Evolutionary conservation across 1,284 basidiomycete genomes (phyloP).

Genomic region (Papiliotrema fonsecae): DNA sequence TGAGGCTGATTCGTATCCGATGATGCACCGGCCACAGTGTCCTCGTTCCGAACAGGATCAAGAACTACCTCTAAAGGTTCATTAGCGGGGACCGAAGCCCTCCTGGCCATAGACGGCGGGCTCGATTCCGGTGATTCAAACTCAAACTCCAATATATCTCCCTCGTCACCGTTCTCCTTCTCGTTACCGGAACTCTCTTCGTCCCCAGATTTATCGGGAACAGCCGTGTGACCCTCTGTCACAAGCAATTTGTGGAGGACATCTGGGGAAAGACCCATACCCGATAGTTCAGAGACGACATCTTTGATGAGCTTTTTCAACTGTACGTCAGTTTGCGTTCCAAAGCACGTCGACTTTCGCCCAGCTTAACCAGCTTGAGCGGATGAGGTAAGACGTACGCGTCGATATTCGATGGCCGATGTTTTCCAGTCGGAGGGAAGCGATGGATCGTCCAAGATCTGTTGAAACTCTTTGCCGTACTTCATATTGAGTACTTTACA

Average conservation of each 20-base stretch:
- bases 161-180: slow-evolving; percentile 9
- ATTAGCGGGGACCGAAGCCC: slow-evolving; percentile 1
- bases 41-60: slow-evolving; percentile 18
- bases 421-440: slow-evolving; percentile 49
- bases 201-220: background rate
- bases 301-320: slow-evolving; percentile 90
- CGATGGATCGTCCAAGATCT: slow-evolving; percentile 43
- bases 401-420: slow-evolving; percentile 78
- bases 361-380: too few species aligned
- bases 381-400: slow-evolving; percentile 52
- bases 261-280: slow-evolving; percentile 66
- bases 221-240: slow-evolving; percentile 22
- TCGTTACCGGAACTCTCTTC: slow-evolving; percentile 5
- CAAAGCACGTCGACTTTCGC: too few species aligned
- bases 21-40: slow-evolving; percentile 3
- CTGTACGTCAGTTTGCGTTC: slow-evolving; percentile 45
- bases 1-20: slow-evolving; percentile 6
- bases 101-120: slow-evolving; percentile 8
- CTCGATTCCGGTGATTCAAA: slow-evolving; percentile 35
- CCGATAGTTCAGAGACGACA: slow-evolving; percentile 73
- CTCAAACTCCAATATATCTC: slow-evolving; percentile 40
- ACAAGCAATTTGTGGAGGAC: slow-evolving; percentile 55
- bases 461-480: slow-evolving; percentile 49
- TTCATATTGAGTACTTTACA: slow-evolving; percentile 44
- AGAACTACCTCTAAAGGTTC: slow-evolving; percentile 18